Base-by-base conservation (phyloP, 345 rosid species). In the Mallotus nudiflorus region DNA sequence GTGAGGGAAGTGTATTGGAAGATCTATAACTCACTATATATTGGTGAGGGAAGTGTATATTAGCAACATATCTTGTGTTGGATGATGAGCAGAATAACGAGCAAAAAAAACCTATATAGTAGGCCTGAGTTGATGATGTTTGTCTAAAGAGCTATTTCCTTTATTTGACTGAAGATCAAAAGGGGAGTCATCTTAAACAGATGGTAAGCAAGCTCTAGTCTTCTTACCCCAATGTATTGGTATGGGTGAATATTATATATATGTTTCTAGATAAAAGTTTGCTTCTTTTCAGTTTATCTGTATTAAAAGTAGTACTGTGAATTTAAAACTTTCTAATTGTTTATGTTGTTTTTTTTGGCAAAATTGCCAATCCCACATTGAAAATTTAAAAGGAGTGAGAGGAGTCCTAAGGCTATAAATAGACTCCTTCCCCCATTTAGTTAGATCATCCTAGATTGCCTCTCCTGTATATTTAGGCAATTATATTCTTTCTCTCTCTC, bases 1-100 rank as follows among this genome's bases (percentile, higher is more conserved):
- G 99, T 96, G 65, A 85, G 99, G 70, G 98, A 96, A 77, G 99
- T 96, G 18, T 96, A 96, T 82, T 96, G 99, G 99, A 96, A 92
- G 88, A 96, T 96, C 9, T 96, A 96, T 76, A 96, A 96, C 70
- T 91, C 98, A 1, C 91, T 96, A 11, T 96, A 96, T 63, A 92
- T 96, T 24, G 99, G 99, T 67, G 42, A 93, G 10, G 97, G 91
- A 72, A 97, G 92, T 70, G 82, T 6, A 91, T 96, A 7, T 98
- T 96, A 35, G 97, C 99, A 1, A 87, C 99, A 3, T 92, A 92
- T 81, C 99, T 98, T 0, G 70, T 80, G 3, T 83, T 96, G 57
- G 93, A 85, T 9, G 98, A 91, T 55, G 97, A 89, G 72, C 92
- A 88, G 62, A 84, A 60, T 66, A 96, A 96, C 59, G 70, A 89